Percentiles rank a stretch among this genome's conserved stretches.
phyloP scores from a whole-genome alignment of 768 basidiomycete genomes.

The Leccinum subgranulosum region DNA sequence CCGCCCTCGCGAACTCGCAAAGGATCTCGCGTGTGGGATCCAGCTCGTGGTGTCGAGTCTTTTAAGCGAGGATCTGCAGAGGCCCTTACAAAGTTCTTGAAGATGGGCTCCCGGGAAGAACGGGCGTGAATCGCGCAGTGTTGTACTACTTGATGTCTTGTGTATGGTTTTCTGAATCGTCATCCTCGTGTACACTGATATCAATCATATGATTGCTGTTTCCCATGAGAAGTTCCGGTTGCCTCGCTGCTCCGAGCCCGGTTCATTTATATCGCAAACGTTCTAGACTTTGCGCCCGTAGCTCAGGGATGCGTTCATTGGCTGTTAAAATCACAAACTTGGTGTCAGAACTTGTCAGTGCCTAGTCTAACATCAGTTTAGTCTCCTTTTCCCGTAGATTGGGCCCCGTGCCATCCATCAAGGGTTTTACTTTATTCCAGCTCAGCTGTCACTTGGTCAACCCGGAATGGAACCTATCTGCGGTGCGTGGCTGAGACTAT shows the following conservation, averaged over 20 bases:
- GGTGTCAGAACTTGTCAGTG: background rate
- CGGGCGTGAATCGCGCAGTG: conserved; percentile 19
- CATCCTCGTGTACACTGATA: background rate
- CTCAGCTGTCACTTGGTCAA: conserved; percentile 17
- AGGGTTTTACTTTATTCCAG: background rate
- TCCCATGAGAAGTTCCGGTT: background rate
- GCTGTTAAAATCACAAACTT: background rate
- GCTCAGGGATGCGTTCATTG: background rate
- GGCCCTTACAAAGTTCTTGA: conserved; percentile 79
- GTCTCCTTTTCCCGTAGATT: background rate
- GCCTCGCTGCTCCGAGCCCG: background rate
- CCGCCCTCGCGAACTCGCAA: conserved; percentile 35
- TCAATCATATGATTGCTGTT: background rate
- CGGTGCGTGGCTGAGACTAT: conserved; percentile 13
- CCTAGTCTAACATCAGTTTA: no score
- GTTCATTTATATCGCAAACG: background rate
- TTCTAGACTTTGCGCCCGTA: background rate
- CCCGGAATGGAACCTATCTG: conserved; percentile 18
- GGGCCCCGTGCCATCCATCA: background rate
- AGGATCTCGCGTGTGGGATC: conserved; percentile 77
- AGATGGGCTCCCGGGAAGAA: conserved; percentile 70
- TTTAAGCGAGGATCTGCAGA: conserved; percentile 89
- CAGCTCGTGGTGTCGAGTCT: conserved; percentile 76
- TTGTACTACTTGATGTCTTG: background rate
- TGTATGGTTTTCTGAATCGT: conserved; percentile 1